Evolutionary conservation across 1,284 basidiomycete genomes (phyloP).

Genomic region (Austroboletus niveus): DNA sequence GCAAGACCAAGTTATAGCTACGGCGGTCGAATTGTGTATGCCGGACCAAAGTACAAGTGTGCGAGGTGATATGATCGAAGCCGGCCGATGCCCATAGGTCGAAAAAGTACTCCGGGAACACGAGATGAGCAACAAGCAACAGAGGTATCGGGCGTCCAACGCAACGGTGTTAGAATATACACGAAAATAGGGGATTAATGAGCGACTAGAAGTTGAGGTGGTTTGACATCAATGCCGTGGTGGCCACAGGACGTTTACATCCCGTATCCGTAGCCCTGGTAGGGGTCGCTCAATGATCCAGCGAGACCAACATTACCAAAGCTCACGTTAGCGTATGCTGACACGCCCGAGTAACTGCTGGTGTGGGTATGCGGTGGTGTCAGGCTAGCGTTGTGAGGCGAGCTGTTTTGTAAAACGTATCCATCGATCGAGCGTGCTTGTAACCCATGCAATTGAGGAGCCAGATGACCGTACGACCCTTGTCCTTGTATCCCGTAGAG

Average conservation of each 20-base stretch:
- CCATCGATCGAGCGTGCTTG: slow-evolving; percentile 72
- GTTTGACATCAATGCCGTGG: slow-evolving; percentile 7
- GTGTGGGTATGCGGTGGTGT: slow-evolving; percentile 55
- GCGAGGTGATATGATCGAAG: slow-evolving; percentile 47
- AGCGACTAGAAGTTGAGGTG: slow-evolving; percentile 19
- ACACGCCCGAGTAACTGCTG: slow-evolving; percentile 52
- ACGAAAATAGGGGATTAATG: slow-evolving; percentile 38
- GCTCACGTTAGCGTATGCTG: slow-evolving; percentile 49
- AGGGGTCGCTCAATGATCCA: slow-evolving; percentile 62
- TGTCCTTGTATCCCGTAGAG: slow-evolving; percentile 57
- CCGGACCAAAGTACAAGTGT: slow-evolving; percentile 70
- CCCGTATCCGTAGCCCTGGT: slow-evolving; percentile 75
- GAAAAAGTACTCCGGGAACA: slow-evolving; percentile 33
- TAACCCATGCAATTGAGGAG: slow-evolving; percentile 54
- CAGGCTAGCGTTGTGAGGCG: slow-evolving; percentile 57
- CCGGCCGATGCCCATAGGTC: slow-evolving; percentile 34
- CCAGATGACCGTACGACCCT: slow-evolving; percentile 44
- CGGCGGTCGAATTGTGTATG: slow-evolving; percentile 43
- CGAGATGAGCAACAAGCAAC: slow-evolving; percentile 33
- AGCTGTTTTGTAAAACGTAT: slow-evolving; percentile 73
- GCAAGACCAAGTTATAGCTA: slow-evolving; percentile 44
- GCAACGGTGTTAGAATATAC: slow-evolving; percentile 36
- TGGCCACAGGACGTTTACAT: slow-evolving; percentile 49
- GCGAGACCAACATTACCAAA: slow-evolving; percentile 59
- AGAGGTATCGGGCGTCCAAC: slow-evolving; percentile 33